A percentile compares a stretch with the other conserved stretches of the same genome.
These are phyloP conservation scores for Penicillium desertorum DNA, from an alignment of 495 filamentous ascomycete species.

Conservation along the genomic window DNA sequence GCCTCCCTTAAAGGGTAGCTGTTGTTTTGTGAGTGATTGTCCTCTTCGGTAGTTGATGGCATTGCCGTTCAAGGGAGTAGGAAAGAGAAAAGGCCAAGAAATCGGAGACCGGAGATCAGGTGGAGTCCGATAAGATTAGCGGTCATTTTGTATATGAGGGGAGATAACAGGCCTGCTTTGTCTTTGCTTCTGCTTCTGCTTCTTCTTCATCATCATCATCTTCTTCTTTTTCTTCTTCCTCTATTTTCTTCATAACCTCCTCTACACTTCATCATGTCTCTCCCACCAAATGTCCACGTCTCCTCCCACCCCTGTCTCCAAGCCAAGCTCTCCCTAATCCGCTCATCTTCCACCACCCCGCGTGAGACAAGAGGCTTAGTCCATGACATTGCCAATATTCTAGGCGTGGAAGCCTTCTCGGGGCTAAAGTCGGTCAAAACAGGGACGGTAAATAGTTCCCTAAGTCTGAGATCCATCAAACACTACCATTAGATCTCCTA, in stretches of 20 bases:
- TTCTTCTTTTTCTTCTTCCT: conserved; percentile 4
- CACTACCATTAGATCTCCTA: not conserved
- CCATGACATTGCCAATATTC: conserved; percentile 79
- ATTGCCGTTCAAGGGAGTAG: not conserved
- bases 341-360: conserved; percentile 66
- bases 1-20: conserved; percentile 15
- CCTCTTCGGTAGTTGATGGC: not conserved
- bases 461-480: not conserved
- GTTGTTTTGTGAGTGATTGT: conserved; percentile 13
- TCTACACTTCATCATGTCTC: conserved; percentile 26
- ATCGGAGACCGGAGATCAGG: conserved; percentile 9
- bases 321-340: conserved; percentile 86
- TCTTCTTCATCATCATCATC: not conserved
- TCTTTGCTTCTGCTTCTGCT: too few species aligned
- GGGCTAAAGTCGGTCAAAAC: conserved; percentile 53
- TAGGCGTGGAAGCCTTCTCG: conserved; percentile 81
- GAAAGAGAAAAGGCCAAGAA: conserved; percentile 5
- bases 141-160: conserved; percentile 4
- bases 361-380: conserved; percentile 78
- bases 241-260: not conserved
- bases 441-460: conserved; percentile 29
- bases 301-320: conserved; percentile 82
- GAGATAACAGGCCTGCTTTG: conserved; percentile 1
- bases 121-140: conserved; percentile 13
- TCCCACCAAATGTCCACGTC: conserved; percentile 61